phyloP scores from a whole-genome alignment of 2,329 filamentous ascomycete genomes.

The Arthrinium phaeospermum region DNA sequence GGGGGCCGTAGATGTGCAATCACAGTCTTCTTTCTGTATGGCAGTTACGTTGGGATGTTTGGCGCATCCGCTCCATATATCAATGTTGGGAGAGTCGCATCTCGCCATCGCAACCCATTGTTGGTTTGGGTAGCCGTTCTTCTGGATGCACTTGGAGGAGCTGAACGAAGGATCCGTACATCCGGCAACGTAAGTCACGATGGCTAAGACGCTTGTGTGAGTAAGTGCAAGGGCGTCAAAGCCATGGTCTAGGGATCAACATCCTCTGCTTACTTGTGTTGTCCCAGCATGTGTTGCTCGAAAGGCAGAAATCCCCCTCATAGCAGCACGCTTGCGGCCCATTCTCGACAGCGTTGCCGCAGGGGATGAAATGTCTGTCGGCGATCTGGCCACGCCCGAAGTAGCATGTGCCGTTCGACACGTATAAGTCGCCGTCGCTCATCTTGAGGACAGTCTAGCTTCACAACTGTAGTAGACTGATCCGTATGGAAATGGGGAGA shows the following conservation, averaged over 20 bases:
- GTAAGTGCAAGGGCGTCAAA: not conserved
- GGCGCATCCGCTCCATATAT: slow-evolving; percentile 32
- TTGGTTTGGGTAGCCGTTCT: slow-evolving; percentile 32
- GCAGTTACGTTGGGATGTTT: slow-evolving; percentile 27
- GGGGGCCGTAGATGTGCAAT: slow-evolving; percentile 30
- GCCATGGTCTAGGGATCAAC: not conserved
- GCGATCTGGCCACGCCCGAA: slow-evolving; percentile 33
- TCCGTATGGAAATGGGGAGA: not conserved
- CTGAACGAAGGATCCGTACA: slow-evolving; percentile 34
- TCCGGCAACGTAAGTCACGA: slow-evolving; percentile 34
- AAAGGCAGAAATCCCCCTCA: slow-evolving; percentile 32
- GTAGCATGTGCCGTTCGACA: slow-evolving; percentile 33
- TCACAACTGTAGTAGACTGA: not conserved
- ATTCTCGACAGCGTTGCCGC: slow-evolving; percentile 30
- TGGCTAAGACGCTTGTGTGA: slow-evolving; percentile 24
- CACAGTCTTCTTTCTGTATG: slow-evolving; percentile 34
- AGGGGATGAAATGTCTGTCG: slow-evolving; percentile 32
- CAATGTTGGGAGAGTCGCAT: slow-evolving; percentile 33
- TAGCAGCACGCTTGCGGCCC: slow-evolving; percentile 34
- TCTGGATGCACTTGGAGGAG: slow-evolving; percentile 31
- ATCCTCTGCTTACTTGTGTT: slow-evolving; percentile 29
- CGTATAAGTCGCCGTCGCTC: slow-evolving; percentile 28
- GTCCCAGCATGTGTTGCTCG: slow-evolving; percentile 32
- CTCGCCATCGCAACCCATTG: slow-evolving; percentile 34
- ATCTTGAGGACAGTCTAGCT: not conserved